Conservation (phyloP, 2,329 filamentous ascomycete species). For the Trichoderma aggressivum region DNA sequence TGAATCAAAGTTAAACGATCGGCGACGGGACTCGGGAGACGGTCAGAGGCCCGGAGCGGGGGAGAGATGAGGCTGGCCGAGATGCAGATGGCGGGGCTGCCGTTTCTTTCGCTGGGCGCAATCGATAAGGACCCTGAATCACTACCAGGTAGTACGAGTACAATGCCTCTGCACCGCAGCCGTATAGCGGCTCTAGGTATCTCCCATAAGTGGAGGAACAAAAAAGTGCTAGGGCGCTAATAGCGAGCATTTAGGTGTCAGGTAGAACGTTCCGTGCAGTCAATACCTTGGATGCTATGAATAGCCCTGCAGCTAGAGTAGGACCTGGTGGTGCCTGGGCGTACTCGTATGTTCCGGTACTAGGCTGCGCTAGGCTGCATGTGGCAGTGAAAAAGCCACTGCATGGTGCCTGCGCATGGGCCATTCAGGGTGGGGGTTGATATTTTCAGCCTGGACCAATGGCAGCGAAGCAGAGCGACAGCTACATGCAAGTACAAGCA, state of each 20-base stretch:
- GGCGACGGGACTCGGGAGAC: background rate
- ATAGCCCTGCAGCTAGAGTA: background rate
- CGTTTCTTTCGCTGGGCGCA: background rate
- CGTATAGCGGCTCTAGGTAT: background rate
- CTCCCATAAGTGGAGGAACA: background rate
- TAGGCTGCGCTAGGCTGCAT: background rate
- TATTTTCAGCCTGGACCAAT: background rate
- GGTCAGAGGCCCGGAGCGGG: background rate
- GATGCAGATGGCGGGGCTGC: background rate
- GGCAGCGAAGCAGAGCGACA: background rate
- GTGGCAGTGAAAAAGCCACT: background rate
- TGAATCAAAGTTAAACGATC: background rate
- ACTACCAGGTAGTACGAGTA: background rate
- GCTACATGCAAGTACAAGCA: background rate
- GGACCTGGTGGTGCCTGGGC: conserved; percentile 12
- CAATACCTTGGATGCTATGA: too few relatives aligned
- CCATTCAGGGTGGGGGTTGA: background rate
- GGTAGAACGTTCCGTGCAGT: too few relatives aligned
- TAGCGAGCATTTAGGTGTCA: background rate
- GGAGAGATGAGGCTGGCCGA: background rate
- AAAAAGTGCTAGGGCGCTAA: background rate
- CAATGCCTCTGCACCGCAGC: background rate
- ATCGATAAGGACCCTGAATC: background rate
- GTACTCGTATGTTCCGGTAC: background rate
- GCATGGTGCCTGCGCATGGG: background rate